These are phyloP conservation scores for Yarrowia osloensis DNA, from an alignment of 805 yeast genomes.

Conservation along the genomic window DNA sequence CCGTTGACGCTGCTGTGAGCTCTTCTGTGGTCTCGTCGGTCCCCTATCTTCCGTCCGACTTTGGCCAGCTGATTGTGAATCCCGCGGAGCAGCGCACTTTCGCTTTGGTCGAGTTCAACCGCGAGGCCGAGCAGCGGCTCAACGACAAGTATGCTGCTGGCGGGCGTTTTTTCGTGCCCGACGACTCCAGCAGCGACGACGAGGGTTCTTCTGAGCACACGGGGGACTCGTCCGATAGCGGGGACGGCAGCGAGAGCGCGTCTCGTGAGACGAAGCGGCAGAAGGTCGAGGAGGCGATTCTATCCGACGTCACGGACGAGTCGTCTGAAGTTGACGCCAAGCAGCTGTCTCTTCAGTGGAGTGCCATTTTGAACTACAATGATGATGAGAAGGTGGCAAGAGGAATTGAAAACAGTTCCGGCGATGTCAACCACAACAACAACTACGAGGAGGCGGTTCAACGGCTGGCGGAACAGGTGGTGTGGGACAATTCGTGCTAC, in stretches of 20 bases:
- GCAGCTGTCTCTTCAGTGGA: not conserved
- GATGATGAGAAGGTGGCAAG: not conserved
- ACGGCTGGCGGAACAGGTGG: conserved; percentile 29
- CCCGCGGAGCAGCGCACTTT: conserved; percentile 15
- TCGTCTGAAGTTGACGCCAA: conserved; percentile 10
- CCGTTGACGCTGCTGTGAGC: not conserved
- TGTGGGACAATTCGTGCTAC: conserved; percentile 15
- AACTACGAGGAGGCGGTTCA: conserved; percentile 18
- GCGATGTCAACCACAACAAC: too few relatives aligned
- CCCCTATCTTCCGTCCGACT: not conserved
- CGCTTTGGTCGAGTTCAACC: conserved; percentile 61
- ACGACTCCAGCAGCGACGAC: conserved; percentile 34
- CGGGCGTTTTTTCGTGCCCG: conserved; percentile 75
- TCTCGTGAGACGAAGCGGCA: not conserved
- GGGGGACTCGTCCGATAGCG: not conserved
- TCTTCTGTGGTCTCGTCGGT: not conserved
- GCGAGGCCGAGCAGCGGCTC: conserved; percentile 69
- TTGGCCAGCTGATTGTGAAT: not conserved
- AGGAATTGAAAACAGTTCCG: not conserved
- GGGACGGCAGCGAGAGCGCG: not conserved
- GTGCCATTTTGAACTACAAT: not conserved
- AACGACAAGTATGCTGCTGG: conserved; percentile 88
- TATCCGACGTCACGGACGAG: not conserved
- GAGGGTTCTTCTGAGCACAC: conserved; percentile 3
- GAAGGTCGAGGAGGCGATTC: not conserved